These are phyloP conservation scores for Exophiala phaeomuriformis DNA, from an alignment of 2,329 filamentous ascomycete genomes.

Conservation along the genomic window DNA sequence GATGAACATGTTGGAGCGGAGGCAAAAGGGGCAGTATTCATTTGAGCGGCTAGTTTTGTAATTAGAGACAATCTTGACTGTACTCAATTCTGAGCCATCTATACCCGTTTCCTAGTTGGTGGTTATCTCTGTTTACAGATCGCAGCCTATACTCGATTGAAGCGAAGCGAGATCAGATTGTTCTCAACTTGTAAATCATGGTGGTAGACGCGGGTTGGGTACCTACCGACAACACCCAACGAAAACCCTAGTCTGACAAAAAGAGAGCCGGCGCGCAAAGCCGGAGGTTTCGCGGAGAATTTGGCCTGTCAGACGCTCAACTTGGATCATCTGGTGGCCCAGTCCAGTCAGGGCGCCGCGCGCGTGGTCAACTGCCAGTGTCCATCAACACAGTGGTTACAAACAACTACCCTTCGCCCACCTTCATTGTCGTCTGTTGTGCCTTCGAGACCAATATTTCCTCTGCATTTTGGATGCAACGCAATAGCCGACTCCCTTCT, in stretches of 20 bases:
- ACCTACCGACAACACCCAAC: too few species aligned
- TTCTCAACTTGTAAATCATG: too few species aligned
- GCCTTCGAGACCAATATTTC: background rate
- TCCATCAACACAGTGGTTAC: too few species aligned
- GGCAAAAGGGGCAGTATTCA: constrained; percentile 74
- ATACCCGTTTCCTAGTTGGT: too few species aligned
- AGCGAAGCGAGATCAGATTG: constrained; percentile 7
- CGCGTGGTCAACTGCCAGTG: background rate
- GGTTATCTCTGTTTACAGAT: background rate
- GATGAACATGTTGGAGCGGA: constrained; percentile 68
- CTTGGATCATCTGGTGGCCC: background rate
- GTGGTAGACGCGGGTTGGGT: too few species aligned
- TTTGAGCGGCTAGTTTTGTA: constrained; percentile 53
- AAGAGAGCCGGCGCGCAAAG: background rate
- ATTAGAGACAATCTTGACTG: background rate
- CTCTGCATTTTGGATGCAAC: background rate
- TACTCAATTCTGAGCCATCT: background rate
- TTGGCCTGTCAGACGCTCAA: background rate
- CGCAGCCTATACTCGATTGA: background rate
- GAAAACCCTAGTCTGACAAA: background rate
- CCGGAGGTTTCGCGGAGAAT: background rate
- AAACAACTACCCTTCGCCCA: too few species aligned
- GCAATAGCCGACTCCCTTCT: background rate
- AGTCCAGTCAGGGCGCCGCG: background rate
- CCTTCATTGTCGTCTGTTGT: too few species aligned